Evolutionary conservation across 805 yeast genomes (phyloP), one percentile per base, ranked within the genome.

Genomic region (Brettanomyces bruxellensis): DNA sequence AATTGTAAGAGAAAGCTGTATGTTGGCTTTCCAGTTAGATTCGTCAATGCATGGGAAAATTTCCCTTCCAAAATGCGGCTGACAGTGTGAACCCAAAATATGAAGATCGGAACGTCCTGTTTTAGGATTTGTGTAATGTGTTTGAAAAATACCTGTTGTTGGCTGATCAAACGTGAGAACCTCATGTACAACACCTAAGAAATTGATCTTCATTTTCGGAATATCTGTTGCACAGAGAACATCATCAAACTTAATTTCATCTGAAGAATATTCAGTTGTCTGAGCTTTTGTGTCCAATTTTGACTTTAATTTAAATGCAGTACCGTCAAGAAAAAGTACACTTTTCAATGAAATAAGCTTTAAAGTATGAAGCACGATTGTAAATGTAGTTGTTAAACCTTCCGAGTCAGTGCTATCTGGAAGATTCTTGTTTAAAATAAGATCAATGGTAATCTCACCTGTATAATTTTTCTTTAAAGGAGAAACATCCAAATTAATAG

Each of bases 41-140:
- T 83, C 89, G 59, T 85, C 93, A 11, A 84, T 56, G 54, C 83
- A 76, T 3, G 95, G 95, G 55, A 80, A 80, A 11, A 85, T 73
- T 42, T 58, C 56, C 52, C 83, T 69, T 4, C 88, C 82, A 51
- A 72, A 81, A 14, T 71, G 69, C 0, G 93, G 89, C 58, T 84
- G 90, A 39, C 79, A 71, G 56, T 86, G 93, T 1, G 93, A 82
- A 0, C 89, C 80, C 32, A 84, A 57, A 11, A 83, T 64, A 47
- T 64, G 72, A 50, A 76, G 73, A 48, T 75, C 71, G 1, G 81
- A 64, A 23, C 59, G 66, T 5, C 81, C 81, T 1, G 75, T 65
- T 18, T 65, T 59, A 4, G 71, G 66, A 52, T 77, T 78, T 47
- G 72, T 68, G 57, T 79, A 81, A 56, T 79, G 80, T 1, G 88